phyloP scores from a whole-genome alignment of 495 filamentous ascomycete species.

The Entonaema liquescens region DNA sequence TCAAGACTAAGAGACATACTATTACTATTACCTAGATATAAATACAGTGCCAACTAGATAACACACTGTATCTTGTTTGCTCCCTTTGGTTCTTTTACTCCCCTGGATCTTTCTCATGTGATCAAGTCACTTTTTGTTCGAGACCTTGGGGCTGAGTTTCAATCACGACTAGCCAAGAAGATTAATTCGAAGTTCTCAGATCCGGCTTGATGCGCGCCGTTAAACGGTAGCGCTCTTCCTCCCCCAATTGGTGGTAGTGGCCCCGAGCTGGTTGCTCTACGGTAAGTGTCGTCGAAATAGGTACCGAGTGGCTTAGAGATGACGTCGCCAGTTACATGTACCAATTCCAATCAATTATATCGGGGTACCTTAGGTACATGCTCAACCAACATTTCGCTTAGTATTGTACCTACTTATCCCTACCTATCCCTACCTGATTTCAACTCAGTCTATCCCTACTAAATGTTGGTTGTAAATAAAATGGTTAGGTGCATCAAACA shows the following conservation, averaged over 20 bases:
- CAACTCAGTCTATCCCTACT: too few species aligned
- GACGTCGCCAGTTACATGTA: constrained; percentile 20
- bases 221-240: constrained; percentile 12
- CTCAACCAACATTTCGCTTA: not conserved
- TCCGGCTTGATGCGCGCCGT: constrained; percentile 6
- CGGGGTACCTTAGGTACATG: constrained; percentile 1
- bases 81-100: constrained; percentile 1
- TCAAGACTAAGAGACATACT: not conserved
- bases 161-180: constrained; percentile 9
- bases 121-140: constrained; percentile 5
- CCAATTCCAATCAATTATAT: constrained; percentile 1
- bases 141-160: constrained; percentile 23
- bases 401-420: not conserved
- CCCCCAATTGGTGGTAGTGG: constrained; percentile 22
- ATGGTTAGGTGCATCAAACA: too few species aligned
- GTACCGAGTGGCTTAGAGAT: constrained; percentile 29
- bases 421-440: too few species aligned
- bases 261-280: not conserved
- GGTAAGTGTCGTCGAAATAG: not conserved
- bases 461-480: not conserved
- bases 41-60: not conserved
- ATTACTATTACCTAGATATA: not conserved
- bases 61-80: not conserved
- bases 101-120: constrained; percentile 3
- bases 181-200: not conserved